phyloP scores from a whole-genome alignment of 352 stramenopile species.

The Blastocystis sp. region DNA sequence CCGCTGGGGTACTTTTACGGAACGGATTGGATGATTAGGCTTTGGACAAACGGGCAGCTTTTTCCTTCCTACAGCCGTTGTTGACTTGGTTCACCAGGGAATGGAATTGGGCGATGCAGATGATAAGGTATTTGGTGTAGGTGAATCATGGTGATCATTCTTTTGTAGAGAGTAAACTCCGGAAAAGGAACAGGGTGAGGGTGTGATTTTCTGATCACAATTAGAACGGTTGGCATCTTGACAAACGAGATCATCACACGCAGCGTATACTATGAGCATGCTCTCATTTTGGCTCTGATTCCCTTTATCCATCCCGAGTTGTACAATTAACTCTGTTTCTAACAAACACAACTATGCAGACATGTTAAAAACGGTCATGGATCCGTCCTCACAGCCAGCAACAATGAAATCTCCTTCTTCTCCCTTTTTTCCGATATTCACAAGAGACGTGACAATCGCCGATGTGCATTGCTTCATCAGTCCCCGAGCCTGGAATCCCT shows the following conservation, averaged over 20 bases:
- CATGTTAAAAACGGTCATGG: background rate
- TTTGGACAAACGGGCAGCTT: background rate
- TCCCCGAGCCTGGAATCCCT: background rate
- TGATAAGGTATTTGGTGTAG: background rate
- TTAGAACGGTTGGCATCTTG: background rate
- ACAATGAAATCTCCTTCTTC: background rate
- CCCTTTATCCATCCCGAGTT: background rate
- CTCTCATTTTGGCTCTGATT: background rate
- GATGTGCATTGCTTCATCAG: background rate
- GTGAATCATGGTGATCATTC: background rate
- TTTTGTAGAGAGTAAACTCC: background rate
- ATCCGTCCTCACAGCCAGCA: background rate
- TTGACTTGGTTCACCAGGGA: background rate
- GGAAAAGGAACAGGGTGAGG: background rate
- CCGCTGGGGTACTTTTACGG: background rate
- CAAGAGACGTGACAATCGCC: background rate
- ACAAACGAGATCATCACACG: background rate
- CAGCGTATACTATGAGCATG: background rate
- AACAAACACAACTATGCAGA: background rate
- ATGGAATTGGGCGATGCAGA: background rate
- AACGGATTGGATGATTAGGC: background rate
- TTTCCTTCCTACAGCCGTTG: background rate
- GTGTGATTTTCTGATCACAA: too few species aligned
- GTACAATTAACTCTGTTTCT: background rate
- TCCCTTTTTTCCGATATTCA: background rate